Evolutionary conservation across 441 rosid genomes (phyloP), one percentile per base, ranked within the genome.

Genomic region (Euphorbia celastroides): DNA sequence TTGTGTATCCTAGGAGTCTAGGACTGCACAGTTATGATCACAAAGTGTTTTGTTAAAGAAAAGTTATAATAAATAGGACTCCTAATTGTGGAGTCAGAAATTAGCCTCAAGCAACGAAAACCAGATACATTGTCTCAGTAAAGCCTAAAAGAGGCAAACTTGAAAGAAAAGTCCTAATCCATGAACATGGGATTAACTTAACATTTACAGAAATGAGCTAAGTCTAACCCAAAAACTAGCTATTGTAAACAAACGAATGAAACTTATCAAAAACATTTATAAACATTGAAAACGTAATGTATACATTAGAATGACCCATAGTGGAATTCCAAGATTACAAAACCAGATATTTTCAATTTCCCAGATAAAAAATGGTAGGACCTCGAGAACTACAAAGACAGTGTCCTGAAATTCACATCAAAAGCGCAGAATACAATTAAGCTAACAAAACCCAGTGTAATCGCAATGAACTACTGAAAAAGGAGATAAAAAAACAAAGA

Each of bases 401-500:
- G 13, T 51, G 52, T 48, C 44, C 30, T 20, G 38, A 70, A 71
- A 68, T 52, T 60, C 70, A 46, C 67, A 68, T 65, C 19, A 46
- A 51, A 30, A 54, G 44, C 68, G 52, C 71, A 44, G 7, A 64
- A 59, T 51, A 60, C 7, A 46, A 41, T 57, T 65, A 64, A 20
- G 68, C 25, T 52, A 60, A 65, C 51, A 52, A 51, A 51, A 31
- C 52, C 48, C 65, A 66, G 74, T 67, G 72, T 68, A 73, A 68
- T 61, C 66, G 60, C n/a, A 67, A 61, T 41, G 19, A 41, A 68
- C 23, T 42, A 52, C 54, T 65, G 28, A 58, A 58, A 54, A 81
- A 73, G 71, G 75, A 73, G 82, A 84, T 83, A 81, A 80, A 77
- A 17, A 46, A 44, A n/a, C 36, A 34, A 59, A 48, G 30, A 59